phyloP scores from a whole-genome alignment of 2,329 filamentous ascomycete species.

The Xylaria sp. region DNA sequence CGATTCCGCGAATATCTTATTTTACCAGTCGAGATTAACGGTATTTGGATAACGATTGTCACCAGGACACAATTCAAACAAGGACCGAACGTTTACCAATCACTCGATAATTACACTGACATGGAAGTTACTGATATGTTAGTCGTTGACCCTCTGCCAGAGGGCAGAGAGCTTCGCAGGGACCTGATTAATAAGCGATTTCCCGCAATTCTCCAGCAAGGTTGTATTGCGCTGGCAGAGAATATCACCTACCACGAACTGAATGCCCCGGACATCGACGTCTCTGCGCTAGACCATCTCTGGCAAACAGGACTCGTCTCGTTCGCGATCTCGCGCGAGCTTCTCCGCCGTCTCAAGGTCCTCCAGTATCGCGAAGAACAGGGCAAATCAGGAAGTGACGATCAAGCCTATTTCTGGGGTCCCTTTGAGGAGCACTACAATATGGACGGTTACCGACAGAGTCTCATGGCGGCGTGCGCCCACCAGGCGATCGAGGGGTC shows the following conservation, averaged over 20 bases:
- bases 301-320: constrained; percentile 44
- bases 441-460: constrained; percentile 41
- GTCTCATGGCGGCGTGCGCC: constrained; percentile 41
- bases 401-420: constrained; percentile 37
- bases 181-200: constrained; percentile 29
- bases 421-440: constrained; percentile 42
- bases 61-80: background rate
- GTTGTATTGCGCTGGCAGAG: constrained; percentile 34
- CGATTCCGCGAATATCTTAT: constrained; percentile 42
- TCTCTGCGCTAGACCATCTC: background rate
- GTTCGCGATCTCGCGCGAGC: constrained; percentile 43
- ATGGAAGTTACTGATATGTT: constrained; percentile 37
- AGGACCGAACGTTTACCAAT: background rate
- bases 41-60: constrained; percentile 41
- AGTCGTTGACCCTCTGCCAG: constrained; percentile 39
- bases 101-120: constrained; percentile 17
- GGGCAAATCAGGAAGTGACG: background rate
- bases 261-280: background rate
- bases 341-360: constrained; percentile 43
- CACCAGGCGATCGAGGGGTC: constrained; percentile 43
- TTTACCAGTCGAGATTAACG: constrained; percentile 37
- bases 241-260: background rate
- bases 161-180: constrained; percentile 25
- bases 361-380: constrained; percentile 23
- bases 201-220: constrained; percentile 34